Conservation (phyloP, 805 yeast genomes). For the Ogataea thermomethanolica region DNA sequence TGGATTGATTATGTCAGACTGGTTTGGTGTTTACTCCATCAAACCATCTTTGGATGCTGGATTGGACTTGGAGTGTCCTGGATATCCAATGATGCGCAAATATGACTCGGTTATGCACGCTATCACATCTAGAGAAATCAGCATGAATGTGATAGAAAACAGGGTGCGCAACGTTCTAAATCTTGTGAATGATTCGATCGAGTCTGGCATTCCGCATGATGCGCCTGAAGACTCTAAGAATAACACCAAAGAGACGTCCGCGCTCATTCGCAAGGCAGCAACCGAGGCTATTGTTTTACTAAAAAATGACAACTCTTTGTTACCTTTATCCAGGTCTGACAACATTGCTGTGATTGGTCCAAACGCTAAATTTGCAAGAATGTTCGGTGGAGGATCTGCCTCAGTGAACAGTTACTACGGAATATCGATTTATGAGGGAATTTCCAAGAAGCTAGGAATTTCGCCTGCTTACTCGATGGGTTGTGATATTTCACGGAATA, state of each 20-base stretch:
- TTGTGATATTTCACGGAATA: conserved; percentile 24
- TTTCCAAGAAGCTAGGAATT: conserved; percentile 22
- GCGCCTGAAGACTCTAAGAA: conserved; percentile 39
- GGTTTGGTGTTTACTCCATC: conserved; percentile 57
- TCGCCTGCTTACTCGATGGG: conserved; percentile 35
- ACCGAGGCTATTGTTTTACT: conserved; percentile 53
- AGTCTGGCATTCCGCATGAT: conserved; percentile 40
- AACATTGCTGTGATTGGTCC: conserved; percentile 58
- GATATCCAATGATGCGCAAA: conserved; percentile 49
- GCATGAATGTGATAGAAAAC: conserved; percentile 40
- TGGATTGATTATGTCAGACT: conserved; percentile 60
- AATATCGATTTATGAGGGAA: conserved; percentile 16
- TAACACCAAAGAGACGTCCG: conserved; percentile 47
- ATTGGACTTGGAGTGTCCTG: conserved; percentile 67
- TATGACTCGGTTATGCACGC: conserved; percentile 40
- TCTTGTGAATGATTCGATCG: conserved; percentile 43
- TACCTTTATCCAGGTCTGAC: conserved; percentile 44
- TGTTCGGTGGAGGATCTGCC: conserved; percentile 65
- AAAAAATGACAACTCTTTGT: conserved; percentile 47
- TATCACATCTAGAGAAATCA: conserved; percentile 42
- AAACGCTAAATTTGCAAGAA: conserved; percentile 47
- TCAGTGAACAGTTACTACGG: conserved; percentile 30
- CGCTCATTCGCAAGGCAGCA: conserved; percentile 42
- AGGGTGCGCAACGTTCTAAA: conserved; percentile 48
- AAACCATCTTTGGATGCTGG: conserved; percentile 51